phyloP scores from a whole-genome alignment of 2,329 filamentous ascomycete genomes.

The Lasiodiplodia citricola region DNA sequence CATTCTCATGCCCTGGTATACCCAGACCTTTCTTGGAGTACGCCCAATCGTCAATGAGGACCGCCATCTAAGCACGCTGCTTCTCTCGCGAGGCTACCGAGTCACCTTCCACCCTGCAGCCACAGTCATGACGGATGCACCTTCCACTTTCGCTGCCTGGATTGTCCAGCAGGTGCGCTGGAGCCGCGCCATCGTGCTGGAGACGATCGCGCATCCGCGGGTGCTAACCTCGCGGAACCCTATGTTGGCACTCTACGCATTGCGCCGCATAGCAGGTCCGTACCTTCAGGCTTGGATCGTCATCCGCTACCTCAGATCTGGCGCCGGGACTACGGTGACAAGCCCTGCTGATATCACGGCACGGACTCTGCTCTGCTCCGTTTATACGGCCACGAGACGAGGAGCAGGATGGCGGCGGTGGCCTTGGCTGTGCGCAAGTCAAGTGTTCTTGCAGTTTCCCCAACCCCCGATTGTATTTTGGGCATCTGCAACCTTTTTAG shows the following conservation, averaged over 20 bases:
- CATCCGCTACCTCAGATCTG: background rate
- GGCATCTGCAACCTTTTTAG: background rate
- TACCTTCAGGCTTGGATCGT: background rate
- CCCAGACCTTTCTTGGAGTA: slow-evolving; percentile 40
- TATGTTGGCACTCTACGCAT: slow-evolving; percentile 42
- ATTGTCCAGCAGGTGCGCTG: slow-evolving; percentile 46
- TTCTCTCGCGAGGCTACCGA: slow-evolving; percentile 43
- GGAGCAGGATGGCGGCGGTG: background rate
- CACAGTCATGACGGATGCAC: slow-evolving; percentile 44
- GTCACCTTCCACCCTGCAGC: slow-evolving; percentile 43
- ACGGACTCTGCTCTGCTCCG: background rate
- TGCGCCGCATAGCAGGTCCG: slow-evolving; percentile 33
- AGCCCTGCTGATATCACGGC: background rate
- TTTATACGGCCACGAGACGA: background rate
- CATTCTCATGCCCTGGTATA: slow-evolving; percentile 44
- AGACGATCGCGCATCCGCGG: slow-evolving; percentile 43
- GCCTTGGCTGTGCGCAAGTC: background rate
- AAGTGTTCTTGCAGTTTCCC: slow-evolving; percentile 13
- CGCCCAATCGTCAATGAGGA: slow-evolving; percentile 45
- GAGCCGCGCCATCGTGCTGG: slow-evolving; percentile 44
- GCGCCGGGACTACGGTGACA: background rate
- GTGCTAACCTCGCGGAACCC: slow-evolving; percentile 43
- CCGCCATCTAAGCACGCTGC: slow-evolving; percentile 45
- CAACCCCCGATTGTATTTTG: slow-evolving; percentile 6
- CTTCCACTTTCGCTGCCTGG: slow-evolving; percentile 43